Percentiles rank a stretch among this genome's conserved stretches.
Conservation (phyloP, 192 early-diverging fungal genomes). For the Backusella westeae region DNA sequence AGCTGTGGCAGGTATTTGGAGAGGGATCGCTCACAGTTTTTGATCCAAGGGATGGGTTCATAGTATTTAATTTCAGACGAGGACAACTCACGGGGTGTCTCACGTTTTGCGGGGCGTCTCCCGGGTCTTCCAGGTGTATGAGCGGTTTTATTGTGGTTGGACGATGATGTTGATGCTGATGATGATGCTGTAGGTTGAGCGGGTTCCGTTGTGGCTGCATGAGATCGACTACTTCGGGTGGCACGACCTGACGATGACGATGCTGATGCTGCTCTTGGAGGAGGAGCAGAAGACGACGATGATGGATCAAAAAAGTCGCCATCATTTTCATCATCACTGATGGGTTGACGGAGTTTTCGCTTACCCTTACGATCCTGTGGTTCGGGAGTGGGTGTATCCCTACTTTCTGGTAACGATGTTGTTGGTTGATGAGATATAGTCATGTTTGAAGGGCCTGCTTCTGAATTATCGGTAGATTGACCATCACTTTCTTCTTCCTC, state of each 20-base stretch:
- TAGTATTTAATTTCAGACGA: conserved; percentile 20
- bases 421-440: background rate
- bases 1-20: conserved; percentile 65
- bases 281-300: background rate
- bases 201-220: background rate
- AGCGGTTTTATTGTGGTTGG: background rate
- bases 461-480: conserved; percentile 12
- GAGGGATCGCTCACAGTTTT: conserved; percentile 34
- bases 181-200: background rate
- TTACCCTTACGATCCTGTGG: conserved; percentile 21
- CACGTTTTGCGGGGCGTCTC: background rate
- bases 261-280: background rate
- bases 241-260: background rate
- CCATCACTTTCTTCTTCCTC: conserved; percentile 2
- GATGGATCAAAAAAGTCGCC: background rate
- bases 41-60: conserved; percentile 53
- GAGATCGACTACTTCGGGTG: background rate
- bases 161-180: background rate
- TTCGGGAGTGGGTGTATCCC: background rate
- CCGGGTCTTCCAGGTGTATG: background rate
- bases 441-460: background rate
- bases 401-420: background rate
- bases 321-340: conserved; percentile 15
- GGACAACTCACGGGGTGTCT: background rate
- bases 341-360: conserved; percentile 4